These are phyloP conservation scores for Cladophialophora exuberans DNA, from an alignment of 2,329 filamentous ascomycete species.

Conservation along the genomic window DNA sequence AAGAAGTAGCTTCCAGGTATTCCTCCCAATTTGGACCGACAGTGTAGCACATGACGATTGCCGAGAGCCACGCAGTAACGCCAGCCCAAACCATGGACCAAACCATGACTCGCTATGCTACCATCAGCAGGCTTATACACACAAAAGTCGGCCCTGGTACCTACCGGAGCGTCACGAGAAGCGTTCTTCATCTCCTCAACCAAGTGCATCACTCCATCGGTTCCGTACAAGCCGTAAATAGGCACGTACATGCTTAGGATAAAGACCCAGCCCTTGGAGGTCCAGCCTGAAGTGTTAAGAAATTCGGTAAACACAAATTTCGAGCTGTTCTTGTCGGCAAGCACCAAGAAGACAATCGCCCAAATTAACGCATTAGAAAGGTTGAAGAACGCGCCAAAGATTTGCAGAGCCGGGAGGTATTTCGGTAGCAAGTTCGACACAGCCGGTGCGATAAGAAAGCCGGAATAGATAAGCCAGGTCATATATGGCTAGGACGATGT, in stretches of 20 bases:
- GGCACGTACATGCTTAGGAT: slow-evolving; percentile 65
- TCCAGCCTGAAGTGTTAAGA: slow-evolving; percentile 51
- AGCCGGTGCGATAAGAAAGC: slow-evolving; percentile 24
- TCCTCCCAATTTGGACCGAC: slow-evolving; percentile 28
- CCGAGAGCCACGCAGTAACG: slow-evolving; percentile 29
- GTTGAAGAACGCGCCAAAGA: slow-evolving; percentile 29
- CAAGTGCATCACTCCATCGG: slow-evolving; percentile 65
- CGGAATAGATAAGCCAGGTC: slow-evolving; percentile 30
- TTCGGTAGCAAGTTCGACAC: slow-evolving; percentile 26
- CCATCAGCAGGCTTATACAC: slow-evolving; percentile 48
- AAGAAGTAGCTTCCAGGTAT: slow-evolving; percentile 27
- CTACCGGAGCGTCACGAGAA: slow-evolving; percentile 36
- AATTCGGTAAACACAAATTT: slow-evolving; percentile 59
- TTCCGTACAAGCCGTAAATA: slow-evolving; percentile 67
- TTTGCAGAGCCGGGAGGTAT: slow-evolving; percentile 27
- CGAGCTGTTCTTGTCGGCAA: slow-evolving; percentile 33
- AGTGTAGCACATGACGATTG: slow-evolving; percentile 29
- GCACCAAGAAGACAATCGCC: slow-evolving; percentile 29
- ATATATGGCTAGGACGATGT: slow-evolving; percentile 24
- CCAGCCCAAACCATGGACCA: slow-evolving; percentile 30
- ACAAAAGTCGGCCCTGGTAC: slow-evolving; percentile 40
- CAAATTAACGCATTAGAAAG: slow-evolving; percentile 26
- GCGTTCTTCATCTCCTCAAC: slow-evolving; percentile 57
- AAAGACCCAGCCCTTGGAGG: slow-evolving; percentile 62
- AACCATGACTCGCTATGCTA: slow-evolving; percentile 26